Conservation (phyloP, 345 rosid species). For the Populus ilicifolia region DNA sequence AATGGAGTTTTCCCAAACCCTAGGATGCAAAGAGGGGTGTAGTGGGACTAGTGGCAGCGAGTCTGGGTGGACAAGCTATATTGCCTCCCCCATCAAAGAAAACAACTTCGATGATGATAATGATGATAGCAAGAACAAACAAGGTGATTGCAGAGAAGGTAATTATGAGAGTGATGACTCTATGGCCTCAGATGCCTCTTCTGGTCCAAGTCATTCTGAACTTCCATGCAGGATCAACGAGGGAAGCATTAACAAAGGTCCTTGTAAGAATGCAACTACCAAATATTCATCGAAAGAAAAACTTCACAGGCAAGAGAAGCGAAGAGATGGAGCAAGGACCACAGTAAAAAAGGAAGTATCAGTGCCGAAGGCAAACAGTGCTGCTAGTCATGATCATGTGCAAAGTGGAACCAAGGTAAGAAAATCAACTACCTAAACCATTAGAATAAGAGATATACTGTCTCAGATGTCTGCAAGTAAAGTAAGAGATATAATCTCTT, state of each 20-base stretch:
- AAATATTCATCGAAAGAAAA: conserved; percentile 31
- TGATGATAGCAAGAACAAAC: conserved; percentile 14
- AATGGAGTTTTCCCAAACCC: conserved; percentile 48
- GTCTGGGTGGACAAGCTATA: conserved; percentile 67
- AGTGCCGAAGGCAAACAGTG: conserved; percentile 32
- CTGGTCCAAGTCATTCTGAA: conserved; percentile 51
- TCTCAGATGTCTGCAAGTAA: no score
- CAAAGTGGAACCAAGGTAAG: conserved; percentile 42
- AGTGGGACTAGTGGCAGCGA: conserved; percentile 37
- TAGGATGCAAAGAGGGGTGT: conserved; percentile 37
- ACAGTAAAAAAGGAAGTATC: conserved; percentile 33
- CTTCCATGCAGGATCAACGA: conserved; percentile 19
- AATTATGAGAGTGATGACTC: conserved; percentile 55
- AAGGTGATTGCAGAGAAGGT: conserved; percentile 9
- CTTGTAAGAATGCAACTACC: conserved; percentile 27
- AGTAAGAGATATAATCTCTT: not conserved
- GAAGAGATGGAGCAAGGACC: conserved; percentile 29
- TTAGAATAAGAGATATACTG: not conserved
- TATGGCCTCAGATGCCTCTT: conserved; percentile 74
- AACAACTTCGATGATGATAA: conserved; percentile 21
- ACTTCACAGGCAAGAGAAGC: conserved; percentile 30
- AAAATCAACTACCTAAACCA: conserved; percentile 25
- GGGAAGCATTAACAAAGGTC: conserved; percentile 3
- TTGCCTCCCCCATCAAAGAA: conserved; percentile 42
- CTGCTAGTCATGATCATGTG: conserved; percentile 44